A percentile compares a stretch with the other conserved stretches of the same genome.
phyloP scores from a whole-genome alignment of 2,329 filamentous ascomycete genomes.

The Conoideocrella luteorostrata region DNA sequence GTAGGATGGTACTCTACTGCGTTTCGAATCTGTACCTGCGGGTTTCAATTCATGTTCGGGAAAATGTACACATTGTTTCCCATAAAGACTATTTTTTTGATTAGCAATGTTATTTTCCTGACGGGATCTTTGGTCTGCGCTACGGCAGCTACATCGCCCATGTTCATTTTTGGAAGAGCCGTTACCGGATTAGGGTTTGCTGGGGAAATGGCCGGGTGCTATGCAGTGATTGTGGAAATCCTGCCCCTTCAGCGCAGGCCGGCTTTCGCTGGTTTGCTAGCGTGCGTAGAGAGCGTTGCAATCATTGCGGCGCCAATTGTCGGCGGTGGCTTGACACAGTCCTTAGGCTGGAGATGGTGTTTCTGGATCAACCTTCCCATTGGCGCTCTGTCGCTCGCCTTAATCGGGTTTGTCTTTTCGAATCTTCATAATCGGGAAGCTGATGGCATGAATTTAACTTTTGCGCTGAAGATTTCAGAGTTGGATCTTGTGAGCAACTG shows the following conservation, averaged over 20 bases:
- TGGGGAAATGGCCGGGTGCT: constrained; percentile 31
- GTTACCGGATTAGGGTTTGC: constrained; percentile 37
- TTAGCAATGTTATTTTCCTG: constrained; percentile 34
- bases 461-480: background rate
- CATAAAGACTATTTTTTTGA: constrained; percentile 27
- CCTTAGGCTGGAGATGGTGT: constrained; percentile 28
- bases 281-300: constrained; percentile 14
- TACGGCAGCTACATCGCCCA: constrained; percentile 15
- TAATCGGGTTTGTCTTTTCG: constrained; percentile 6
- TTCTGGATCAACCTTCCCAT: constrained; percentile 27
- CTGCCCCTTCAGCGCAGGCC: background rate
- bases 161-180: constrained; percentile 40
- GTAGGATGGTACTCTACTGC: constrained; percentile 19
- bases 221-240: constrained; percentile 5
- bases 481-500: constrained; percentile 18
- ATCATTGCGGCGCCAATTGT: constrained; percentile 17
- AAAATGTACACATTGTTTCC: background rate
- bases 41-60: constrained; percentile 26
- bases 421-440: background rate
- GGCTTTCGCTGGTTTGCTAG: background rate
- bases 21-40: constrained; percentile 31
- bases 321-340: constrained; percentile 21
- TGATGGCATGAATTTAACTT: background rate
- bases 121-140: constrained; percentile 39
- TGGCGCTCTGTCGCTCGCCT: constrained; percentile 5